These are phyloP conservation scores for Xylaria sp. DNA, from an alignment of 2,329 filamentous ascomycete species.

Conservation along the genomic window DNA sequence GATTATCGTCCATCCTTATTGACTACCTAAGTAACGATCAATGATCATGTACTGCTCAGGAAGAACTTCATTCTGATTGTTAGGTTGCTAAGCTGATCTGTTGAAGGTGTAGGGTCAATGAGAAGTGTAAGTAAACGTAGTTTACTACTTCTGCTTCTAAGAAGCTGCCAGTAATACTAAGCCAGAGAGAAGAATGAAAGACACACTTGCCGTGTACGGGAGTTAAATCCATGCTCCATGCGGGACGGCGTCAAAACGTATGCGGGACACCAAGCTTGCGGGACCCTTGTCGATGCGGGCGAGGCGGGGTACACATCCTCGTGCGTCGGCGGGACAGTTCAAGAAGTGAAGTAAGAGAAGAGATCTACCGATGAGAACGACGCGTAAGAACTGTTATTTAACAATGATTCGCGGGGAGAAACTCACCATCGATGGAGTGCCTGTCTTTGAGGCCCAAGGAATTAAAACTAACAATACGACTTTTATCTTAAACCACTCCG, in stretches of 20 bases:
- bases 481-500: background rate
- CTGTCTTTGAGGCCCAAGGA: constrained; percentile 2
- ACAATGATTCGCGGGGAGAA: constrained; percentile 21
- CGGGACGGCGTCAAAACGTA: constrained; percentile 10
- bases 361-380: background rate
- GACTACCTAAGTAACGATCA: too few species aligned
- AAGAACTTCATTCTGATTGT: background rate
- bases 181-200: background rate
- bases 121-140: background rate
- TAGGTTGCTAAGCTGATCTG: background rate
- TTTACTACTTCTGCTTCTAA: background rate
- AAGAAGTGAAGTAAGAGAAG: background rate
- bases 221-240: constrained; percentile 12
- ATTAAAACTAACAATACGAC: background rate
- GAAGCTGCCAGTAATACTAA: background rate
- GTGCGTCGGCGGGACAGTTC: constrained; percentile 22
- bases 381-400: constrained; percentile 27
- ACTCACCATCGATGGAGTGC: constrained; percentile 13
- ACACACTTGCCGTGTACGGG: too few species aligned
- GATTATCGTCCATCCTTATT: too few species aligned
- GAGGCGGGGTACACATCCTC: constrained; percentile 24
- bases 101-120: background rate
- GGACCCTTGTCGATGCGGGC: constrained; percentile 27
- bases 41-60: too few species aligned
- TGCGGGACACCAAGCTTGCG: constrained; percentile 32